These are phyloP conservation scores for Flaveria linearis DNA, from an alignment of 129 eudicot species.

Conservation along the genomic window DNA sequence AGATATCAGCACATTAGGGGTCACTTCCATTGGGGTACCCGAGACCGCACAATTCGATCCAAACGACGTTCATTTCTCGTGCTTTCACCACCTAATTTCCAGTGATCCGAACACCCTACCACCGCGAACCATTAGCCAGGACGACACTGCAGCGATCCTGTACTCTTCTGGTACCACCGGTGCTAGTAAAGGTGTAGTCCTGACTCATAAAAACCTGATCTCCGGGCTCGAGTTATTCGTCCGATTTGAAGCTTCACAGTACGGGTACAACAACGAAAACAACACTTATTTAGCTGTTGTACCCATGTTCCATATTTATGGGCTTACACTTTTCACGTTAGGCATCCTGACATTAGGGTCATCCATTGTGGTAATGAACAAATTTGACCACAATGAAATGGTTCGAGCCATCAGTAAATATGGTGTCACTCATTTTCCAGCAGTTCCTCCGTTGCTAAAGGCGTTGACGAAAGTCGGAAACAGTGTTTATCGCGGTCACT, in stretches of 20 bases:
- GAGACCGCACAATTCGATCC: conserved; percentile 26
- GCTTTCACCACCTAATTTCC: conserved; percentile 38
- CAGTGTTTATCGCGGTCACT: conserved; percentile 11
- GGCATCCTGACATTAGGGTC: conserved; percentile 64
- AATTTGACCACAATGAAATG: conserved; percentile 54
- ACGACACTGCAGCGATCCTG: conserved; percentile 74
- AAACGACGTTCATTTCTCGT: neutral
- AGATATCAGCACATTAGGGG: conserved; percentile 37
- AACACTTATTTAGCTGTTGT: conserved; percentile 63
- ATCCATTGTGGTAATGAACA: conserved; percentile 57
- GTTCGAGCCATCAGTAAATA: conserved; percentile 48
- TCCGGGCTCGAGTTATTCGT: conserved; percentile 61
- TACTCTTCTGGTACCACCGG: conserved; percentile 89
- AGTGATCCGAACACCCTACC: conserved; percentile 38
- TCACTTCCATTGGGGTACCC: conserved; percentile 48
- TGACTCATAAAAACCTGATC: conserved; percentile 70
- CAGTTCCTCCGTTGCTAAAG: conserved; percentile 64
- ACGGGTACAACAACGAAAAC: conserved; percentile 28
- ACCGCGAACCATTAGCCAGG: conserved; percentile 46
- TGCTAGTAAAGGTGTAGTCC: conserved; percentile 60
- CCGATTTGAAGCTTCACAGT: conserved; percentile 67
- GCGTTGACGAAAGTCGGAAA: conserved; percentile 51
- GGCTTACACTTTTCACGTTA: conserved; percentile 59
- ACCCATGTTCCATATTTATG: conserved; percentile 87
- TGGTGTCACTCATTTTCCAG: conserved; percentile 64